Evolutionary conservation across 352 stramenopile genomes (phyloP).

Genomic region (Phytophthora hybrid): DNA sequence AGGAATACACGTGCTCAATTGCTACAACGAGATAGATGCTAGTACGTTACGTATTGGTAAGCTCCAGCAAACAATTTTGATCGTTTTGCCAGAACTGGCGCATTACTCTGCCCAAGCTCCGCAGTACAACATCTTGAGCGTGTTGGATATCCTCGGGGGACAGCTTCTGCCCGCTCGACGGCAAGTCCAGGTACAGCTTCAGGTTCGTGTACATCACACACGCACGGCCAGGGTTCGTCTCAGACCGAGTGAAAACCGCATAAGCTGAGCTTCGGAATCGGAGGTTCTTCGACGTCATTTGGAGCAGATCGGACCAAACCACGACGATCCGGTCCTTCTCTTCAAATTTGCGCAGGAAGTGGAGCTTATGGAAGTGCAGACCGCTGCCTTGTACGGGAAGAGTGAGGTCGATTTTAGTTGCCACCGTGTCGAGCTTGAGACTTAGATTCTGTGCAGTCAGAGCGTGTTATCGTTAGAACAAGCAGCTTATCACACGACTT

Average conservation of each 20-base stretch:
- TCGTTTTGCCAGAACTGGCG: slow-evolving; percentile 29
- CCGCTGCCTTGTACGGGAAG: not conserved
- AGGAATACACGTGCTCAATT: no score
- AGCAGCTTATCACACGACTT: not conserved
- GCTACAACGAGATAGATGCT: no score
- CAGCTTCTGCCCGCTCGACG: not conserved
- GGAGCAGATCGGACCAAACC: slow-evolving; percentile 25
- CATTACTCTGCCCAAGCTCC: slow-evolving; percentile 10
- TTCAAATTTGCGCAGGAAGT: slow-evolving; percentile 29
- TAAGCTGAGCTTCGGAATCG: slow-evolving; percentile 10
- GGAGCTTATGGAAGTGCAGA: slow-evolving; percentile 22
- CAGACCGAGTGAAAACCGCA: slow-evolving; percentile 22
- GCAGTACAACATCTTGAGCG: slow-evolving; percentile 21
- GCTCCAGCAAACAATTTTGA: slow-evolving; percentile 23
- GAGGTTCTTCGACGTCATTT: slow-evolving; percentile 20
- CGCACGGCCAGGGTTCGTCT: not conserved
- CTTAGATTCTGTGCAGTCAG: slow-evolving; percentile 7
- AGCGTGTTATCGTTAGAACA: not conserved
- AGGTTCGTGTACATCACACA: slow-evolving; percentile 22
- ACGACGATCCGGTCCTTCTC: slow-evolving; percentile 21
- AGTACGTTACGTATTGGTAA: not conserved
- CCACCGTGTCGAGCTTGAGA: slow-evolving; percentile 18
- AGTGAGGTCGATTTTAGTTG: not conserved
- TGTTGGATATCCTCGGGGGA: slow-evolving; percentile 12
- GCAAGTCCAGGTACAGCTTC: slow-evolving; percentile 22